Conservation (phyloP, 1,284 basidiomycete genomes). For the Erythrobasidium hasegawianum region DNA sequence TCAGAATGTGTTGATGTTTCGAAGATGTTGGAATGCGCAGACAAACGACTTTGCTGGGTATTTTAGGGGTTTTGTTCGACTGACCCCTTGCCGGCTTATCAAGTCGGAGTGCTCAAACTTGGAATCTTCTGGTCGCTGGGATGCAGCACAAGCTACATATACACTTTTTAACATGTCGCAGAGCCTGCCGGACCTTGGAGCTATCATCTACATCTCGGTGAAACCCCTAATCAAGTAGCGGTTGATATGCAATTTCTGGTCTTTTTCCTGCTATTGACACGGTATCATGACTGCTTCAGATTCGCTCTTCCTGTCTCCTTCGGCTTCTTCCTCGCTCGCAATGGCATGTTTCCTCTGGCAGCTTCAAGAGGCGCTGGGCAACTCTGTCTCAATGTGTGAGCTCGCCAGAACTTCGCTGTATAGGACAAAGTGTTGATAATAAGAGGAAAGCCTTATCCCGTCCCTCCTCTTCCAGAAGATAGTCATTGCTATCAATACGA, state of each 20-base stretch:
- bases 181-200: not conserved
- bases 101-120: no score
- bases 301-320: not conserved
- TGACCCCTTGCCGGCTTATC: no score
- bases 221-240: constrained; percentile 10
- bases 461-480: constrained; percentile 6
- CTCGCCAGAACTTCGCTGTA: no score
- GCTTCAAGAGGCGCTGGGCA: not conserved
- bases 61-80: no score
- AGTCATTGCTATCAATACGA: not conserved
- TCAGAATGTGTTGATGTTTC: no score
- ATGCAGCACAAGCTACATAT: not conserved
- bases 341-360: constrained; percentile 3
- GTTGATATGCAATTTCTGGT: not conserved
- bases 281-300: not conserved
- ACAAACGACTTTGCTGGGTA: no score
- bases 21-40: no score
- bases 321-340: not conserved
- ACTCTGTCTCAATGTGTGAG: constrained; percentile 1
- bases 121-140: no score
- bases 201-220: constrained; percentile 1
- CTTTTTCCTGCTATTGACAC: not conserved
- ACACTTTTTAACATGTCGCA: not conserved
- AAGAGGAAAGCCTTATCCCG: not conserved
- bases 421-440: no score